Evolutionary conservation across 305 asterid species (phyloP), one percentile per base, ranked within the genome.

Genomic region (Salvia sclarea): DNA sequence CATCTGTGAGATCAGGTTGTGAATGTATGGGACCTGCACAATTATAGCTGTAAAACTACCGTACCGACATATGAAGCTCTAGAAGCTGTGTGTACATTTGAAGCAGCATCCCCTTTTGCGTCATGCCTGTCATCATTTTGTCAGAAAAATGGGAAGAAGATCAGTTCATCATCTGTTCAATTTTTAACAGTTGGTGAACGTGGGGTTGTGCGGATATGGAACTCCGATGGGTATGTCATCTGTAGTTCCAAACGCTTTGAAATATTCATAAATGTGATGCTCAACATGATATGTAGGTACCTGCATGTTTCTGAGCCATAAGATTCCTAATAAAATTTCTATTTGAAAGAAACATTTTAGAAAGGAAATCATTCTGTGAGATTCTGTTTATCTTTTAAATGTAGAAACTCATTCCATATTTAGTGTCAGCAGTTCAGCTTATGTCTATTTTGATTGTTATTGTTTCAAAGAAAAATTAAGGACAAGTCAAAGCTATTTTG

Each of bases 161-260:
- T 69, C 61, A 83, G 68, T 66, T 72, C 84, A 57, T 80, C 87
- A 31, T 80, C 93, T 52, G 47, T 85, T 77, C 81, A 79, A 57
- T 95, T 91, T 71, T 48, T 91, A 61, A 91, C 98, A 30, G 96
- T 90, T 73, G 99, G 99, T 73, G 98, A 95, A 75, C 97, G 97
- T 60, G 99, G 95, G 68, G 68, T 91, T 67, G 90, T 91, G 68
- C 86, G 97, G 69, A 84, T 95, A 78, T 95, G 98, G 99, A 89
- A 76, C 70, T 87, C 97, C 48, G 85, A 91, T 68, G 94, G 97
- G 99, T 95, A 76, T 50, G 86, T 61, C 57, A 35, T 50, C 38
- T 41, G 2, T 71, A 28, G 33, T 47, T 69, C 65, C 33, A 4
- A 60, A 50, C 48, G 14, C n/a, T 40, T 47, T 38, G 49, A 37